Conservation (phyloP, 2,329 filamentous ascomycete species). For the Cryphonectria naterciae region DNA sequence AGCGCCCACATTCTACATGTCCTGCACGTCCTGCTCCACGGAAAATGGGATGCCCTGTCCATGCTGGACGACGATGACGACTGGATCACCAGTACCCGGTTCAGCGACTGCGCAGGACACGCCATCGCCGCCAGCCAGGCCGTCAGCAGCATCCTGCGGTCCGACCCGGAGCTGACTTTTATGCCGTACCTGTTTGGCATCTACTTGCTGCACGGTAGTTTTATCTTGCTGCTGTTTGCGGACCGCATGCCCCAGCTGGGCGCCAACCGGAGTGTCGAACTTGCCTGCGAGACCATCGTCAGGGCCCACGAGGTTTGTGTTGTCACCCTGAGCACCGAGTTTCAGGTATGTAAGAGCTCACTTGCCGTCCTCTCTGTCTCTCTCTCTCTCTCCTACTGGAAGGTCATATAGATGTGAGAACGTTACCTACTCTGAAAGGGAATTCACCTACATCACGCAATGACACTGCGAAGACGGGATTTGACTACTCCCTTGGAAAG, state of each 20-base stretch:
- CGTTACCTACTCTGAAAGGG: too few relatives aligned
- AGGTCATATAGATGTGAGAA: too few relatives aligned
- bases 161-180: conserved; percentile 55
- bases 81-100: conserved; percentile 52
- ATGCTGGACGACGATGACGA: conserved; percentile 54
- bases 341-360: conserved; percentile 43
- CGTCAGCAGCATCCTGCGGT: conserved; percentile 49
- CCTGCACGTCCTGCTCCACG: conserved; percentile 51
- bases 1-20: conserved; percentile 53
- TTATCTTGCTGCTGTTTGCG: conserved; percentile 53
- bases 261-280: conserved; percentile 49
- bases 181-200: conserved; percentile 59
- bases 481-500: too few relatives aligned
- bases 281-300: conserved; percentile 54
- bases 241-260: conserved; percentile 54
- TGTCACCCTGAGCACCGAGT: conserved; percentile 53
- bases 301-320: conserved; percentile 56
- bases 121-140: conserved; percentile 52
- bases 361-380: background rate
- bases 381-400: background rate
- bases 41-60: conserved; percentile 54
- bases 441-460: background rate
- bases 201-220: conserved; percentile 55
- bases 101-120: conserved; percentile 50
- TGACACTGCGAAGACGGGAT: background rate